phyloP scores from a whole-genome alignment of 495 filamentous ascomycete species.

The Bathelium albidoporum region DNA sequence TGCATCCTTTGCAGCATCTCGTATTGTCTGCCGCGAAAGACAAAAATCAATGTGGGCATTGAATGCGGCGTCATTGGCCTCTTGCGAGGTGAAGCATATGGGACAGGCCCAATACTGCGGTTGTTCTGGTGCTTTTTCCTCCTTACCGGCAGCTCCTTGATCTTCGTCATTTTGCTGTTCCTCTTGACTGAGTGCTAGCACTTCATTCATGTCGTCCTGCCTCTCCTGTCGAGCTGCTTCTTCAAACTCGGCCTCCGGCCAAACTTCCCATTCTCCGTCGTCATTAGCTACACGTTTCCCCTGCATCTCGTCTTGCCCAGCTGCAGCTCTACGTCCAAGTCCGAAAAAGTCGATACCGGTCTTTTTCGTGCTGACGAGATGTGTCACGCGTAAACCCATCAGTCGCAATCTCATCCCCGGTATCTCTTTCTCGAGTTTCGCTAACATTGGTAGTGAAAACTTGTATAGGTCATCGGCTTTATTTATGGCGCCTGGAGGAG shows the following conservation, averaged over 20 bases:
- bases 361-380: slow-evolving; percentile 77
- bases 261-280: slow-evolving; percentile 51
- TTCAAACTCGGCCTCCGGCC: slow-evolving; percentile 62
- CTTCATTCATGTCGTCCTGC: slow-evolving; percentile 53
- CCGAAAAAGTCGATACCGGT: slow-evolving; percentile 72
- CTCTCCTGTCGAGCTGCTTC: slow-evolving; percentile 51
- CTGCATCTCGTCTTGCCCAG: slow-evolving; percentile 16
- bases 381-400: slow-evolving; percentile 80
- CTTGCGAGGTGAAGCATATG: slow-evolving; percentile 65
- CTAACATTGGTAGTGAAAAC: slow-evolving; percentile 70
- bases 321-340: slow-evolving; percentile 21
- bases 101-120: slow-evolving; percentile 64
- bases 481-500: slow-evolving; percentile 59
- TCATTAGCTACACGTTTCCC: slow-evolving; percentile 16
- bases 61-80: slow-evolving; percentile 65
- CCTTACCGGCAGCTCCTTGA: background rate
- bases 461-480: slow-evolving; percentile 74
- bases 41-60: slow-evolving; percentile 94
- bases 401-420: slow-evolving; percentile 71
- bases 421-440: slow-evolving; percentile 77
- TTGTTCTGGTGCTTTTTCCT: background rate
- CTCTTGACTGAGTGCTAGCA: slow-evolving; percentile 56
- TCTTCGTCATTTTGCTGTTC: slow-evolving; percentile 3
- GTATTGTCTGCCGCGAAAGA: slow-evolving; percentile 75
- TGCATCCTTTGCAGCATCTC: slow-evolving; percentile 56